Evolutionary conservation across 345 rosid species (phyloP).

Genomic region (Arabis alpina): DNA sequence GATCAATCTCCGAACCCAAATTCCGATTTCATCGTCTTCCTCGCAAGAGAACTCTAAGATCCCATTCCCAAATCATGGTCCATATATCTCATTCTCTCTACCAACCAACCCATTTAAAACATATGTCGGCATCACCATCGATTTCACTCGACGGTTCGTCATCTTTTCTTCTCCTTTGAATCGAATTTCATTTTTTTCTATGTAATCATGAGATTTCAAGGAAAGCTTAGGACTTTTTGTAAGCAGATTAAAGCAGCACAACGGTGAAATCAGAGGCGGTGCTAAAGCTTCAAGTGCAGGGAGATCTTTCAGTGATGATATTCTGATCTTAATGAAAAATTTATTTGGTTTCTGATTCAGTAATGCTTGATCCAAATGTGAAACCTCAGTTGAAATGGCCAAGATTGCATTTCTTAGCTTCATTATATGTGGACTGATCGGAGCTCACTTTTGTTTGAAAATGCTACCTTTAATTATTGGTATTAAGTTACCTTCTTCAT

Average conservation of each 20-base stretch:
- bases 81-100: constrained; percentile 79
- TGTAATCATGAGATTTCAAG: too few relatives aligned
- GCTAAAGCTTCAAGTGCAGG: constrained; percentile 85
- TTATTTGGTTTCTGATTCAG: too few relatives aligned
- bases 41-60: constrained; percentile 24
- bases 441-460: too few relatives aligned
- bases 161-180: neutral
- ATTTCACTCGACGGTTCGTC: constrained; percentile 75
- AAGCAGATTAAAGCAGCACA: constrained; percentile 81
- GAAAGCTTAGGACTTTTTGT: neutral
- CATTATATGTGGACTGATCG: too few relatives aligned
- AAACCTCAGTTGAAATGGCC: too few relatives aligned
- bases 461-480: too few relatives aligned
- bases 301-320: too few relatives aligned
- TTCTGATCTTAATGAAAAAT: too few relatives aligned
- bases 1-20: neutral
- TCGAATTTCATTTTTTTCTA: too few relatives aligned
- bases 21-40: constrained; percentile 41
- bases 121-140: constrained; percentile 77
- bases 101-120: constrained; percentile 76
- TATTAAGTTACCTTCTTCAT: too few relatives aligned
- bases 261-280: constrained; percentile 80
- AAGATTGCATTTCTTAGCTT: too few relatives aligned
- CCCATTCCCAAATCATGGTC: constrained; percentile 53
- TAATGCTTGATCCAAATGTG: too few relatives aligned